Conservation (phyloP, 1,139 yeast species). For the Kodamaea alishanica region DNA sequence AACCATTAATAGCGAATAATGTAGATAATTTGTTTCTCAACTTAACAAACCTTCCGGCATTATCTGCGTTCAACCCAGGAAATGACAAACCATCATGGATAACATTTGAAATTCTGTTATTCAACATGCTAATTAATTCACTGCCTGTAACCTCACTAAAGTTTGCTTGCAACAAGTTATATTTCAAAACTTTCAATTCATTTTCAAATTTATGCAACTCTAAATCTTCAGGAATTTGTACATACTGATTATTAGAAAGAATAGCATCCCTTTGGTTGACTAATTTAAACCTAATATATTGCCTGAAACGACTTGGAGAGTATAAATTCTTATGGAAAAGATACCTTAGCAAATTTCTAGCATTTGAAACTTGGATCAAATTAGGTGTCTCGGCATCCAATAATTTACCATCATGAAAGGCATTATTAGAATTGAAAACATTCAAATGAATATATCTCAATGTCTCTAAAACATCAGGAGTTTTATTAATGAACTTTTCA, state of each 20-base stretch:
- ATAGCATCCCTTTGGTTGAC: neutral
- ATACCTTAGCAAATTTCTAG: neutral
- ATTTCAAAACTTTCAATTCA: slow-evolving; percentile 14
- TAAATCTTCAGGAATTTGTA: slow-evolving; percentile 24
- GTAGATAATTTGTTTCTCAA: slow-evolving; percentile 15
- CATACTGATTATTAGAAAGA: slow-evolving; percentile 6
- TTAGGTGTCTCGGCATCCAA: no score
- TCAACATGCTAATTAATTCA: no score
- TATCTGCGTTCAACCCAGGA: slow-evolving; percentile 7
- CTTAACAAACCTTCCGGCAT: slow-evolving; percentile 12
- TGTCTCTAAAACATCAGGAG: no score
- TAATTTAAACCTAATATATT: neutral
- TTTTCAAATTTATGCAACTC: slow-evolving; percentile 16
- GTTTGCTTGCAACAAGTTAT: slow-evolving; percentile 10
- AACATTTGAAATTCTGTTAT: no score
- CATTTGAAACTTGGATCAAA: no score
- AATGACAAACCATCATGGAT: no score
- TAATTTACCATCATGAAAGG: no score
- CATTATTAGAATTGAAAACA: no score
- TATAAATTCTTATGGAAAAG: neutral
- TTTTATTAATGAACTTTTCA: slow-evolving; percentile 3
- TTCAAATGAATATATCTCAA: no score
- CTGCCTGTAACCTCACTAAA: no score
- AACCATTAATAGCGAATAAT: slow-evolving; percentile 20
- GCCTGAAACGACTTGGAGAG: neutral